phyloP scores from a whole-genome alignment of 2,329 filamentous ascomycete species.

The Phyllosticta citriasiana region DNA sequence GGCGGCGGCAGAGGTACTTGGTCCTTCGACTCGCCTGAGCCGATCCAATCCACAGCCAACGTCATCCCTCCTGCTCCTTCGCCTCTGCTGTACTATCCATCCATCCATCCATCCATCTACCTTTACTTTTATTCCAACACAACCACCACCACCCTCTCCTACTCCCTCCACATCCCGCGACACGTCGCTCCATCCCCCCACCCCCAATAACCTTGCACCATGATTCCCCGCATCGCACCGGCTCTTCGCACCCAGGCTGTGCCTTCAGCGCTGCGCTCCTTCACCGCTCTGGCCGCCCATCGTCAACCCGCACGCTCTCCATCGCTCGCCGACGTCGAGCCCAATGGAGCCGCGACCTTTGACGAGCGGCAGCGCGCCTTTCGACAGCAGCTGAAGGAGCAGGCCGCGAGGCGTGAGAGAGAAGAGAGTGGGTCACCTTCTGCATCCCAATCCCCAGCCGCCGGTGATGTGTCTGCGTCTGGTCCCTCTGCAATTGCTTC shows the following conservation, averaged over 20 bases:
- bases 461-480: constrained; percentile 32
- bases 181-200: neutral
- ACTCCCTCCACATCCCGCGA: neutral
- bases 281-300: constrained; percentile 9
- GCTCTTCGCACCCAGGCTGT: neutral
- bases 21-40: constrained; percentile 1
- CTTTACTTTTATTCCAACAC: neutral
- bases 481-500: constrained; percentile 26
- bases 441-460: neutral
- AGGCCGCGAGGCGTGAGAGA: constrained; percentile 64
- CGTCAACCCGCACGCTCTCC: constrained; percentile 35
- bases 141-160: neutral
- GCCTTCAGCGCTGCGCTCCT: constrained; percentile 2
- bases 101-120: neutral
- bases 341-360: constrained; percentile 64
- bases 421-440: constrained; percentile 68
- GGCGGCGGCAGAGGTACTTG: neutral
- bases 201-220: neutral
- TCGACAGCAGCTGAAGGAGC: constrained; percentile 67
- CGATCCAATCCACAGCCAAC: constrained; percentile 9
- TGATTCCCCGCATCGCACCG: constrained; percentile 8
- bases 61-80: constrained; percentile 3
- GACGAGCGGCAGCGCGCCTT: constrained; percentile 77
- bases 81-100: neutral
- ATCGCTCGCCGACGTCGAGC: constrained; percentile 76